These are phyloP conservation scores for Tylopilus sp. DNA, from an alignment of 768 basidiomycete genomes.

Conservation along the genomic window DNA sequence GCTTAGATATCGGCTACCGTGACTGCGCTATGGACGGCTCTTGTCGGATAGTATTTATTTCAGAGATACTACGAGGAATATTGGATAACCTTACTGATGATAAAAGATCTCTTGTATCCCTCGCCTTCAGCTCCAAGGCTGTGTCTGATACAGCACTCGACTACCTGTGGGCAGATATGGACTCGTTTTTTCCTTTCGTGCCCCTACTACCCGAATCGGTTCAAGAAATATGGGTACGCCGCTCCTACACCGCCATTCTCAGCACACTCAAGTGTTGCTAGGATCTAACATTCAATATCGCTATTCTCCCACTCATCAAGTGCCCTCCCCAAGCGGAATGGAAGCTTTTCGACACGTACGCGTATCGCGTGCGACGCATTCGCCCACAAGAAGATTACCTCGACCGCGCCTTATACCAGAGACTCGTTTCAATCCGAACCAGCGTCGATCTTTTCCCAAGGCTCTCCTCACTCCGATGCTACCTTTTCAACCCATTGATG, in stretches of 20 bases:
- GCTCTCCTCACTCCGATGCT: constrained; percentile 8
- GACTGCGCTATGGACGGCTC: constrained; percentile 1
- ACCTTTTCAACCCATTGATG: constrained; percentile 10
- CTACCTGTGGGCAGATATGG: constrained; percentile 19
- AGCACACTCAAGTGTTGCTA: neutral
- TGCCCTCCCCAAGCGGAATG: constrained; percentile 15
- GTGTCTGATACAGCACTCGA: constrained; percentile 13
- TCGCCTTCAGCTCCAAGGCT: constrained; percentile 12
- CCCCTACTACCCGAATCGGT: constrained; percentile 12
- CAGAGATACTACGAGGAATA: constrained; percentile 14
- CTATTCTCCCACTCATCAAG: constrained; percentile 3
- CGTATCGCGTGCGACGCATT: constrained; percentile 14
- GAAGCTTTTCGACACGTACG: constrained; percentile 14
- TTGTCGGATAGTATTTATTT: constrained; percentile 8
- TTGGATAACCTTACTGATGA: constrained; percentile 11
- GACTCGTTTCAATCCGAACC: constrained; percentile 12
- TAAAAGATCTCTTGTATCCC: constrained; percentile 1
- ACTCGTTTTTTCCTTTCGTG: constrained; percentile 12
- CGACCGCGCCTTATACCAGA: constrained; percentile 17
- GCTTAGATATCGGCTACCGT: neutral
- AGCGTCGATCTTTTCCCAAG: constrained; percentile 11
- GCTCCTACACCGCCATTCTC: neutral
- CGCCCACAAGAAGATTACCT: constrained; percentile 1
- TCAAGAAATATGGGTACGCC: constrained; percentile 11
- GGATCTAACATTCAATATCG: constrained; percentile 3